Evolutionary conservation across 345 rosid genomes (phyloP).

Genomic region (Syzygium aromaticum): DNA sequence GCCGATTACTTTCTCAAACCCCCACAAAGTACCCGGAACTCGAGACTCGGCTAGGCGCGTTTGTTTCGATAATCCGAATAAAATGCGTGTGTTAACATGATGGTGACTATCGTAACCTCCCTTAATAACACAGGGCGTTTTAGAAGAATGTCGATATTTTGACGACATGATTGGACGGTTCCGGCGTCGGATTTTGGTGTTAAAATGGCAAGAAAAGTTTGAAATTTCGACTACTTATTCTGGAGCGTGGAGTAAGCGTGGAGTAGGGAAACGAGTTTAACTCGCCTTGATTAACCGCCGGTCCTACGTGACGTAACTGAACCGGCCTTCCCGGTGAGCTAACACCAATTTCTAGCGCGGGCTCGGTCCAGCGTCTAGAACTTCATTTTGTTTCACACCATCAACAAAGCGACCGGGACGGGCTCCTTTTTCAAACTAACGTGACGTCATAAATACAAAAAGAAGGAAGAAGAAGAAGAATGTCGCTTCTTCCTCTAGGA

Average conservation of each 20-base stretch:
- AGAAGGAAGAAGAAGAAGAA: not conserved
- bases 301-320: fast-evolving
- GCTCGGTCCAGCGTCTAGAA: fast-evolving
- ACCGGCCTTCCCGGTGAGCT: not conserved
- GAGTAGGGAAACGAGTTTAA: not conserved
- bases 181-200: fast-evolving
- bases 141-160: not conserved
- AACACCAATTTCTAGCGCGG: fast-evolving
- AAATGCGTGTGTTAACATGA: fast-evolving
- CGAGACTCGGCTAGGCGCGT: fast-evolving
- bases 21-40: fast-evolving
- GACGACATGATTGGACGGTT: not conserved
- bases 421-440: not conserved
- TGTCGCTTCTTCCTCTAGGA: not conserved
- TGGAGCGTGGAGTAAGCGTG: not conserved
- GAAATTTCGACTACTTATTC: fast-evolving
- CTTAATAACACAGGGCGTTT: fast-evolving
- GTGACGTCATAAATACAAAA: not conserved
- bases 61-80: not conserved
- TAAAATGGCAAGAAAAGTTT: fast-evolving
- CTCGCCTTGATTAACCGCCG: not conserved
- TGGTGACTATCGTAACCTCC: not conserved
- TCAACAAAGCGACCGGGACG: not conserved
- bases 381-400: not conserved
- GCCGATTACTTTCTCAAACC: not conserved